Percentiles rank a stretch among this genome's conserved stretches.
These are phyloP conservation scores for Peronosclerospora sorghi DNA, from an alignment of 352 stramenopile genomes.

Conservation along the genomic window DNA sequence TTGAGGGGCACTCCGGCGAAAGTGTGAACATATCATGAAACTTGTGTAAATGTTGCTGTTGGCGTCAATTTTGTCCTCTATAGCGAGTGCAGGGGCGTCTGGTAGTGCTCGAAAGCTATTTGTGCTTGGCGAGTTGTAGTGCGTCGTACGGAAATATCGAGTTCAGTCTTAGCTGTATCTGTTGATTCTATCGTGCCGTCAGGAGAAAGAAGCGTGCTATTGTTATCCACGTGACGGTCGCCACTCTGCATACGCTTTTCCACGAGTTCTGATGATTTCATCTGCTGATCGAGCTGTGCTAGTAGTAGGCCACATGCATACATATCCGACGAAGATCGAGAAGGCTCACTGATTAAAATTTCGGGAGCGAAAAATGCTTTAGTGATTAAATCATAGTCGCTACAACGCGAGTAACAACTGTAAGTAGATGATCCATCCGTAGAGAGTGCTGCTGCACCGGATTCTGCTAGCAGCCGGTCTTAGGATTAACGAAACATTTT, in stretches of 20 bases:
- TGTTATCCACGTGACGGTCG: constrained; percentile 14
- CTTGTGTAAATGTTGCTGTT: constrained; percentile 25
- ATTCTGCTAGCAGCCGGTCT: constrained; percentile 72
- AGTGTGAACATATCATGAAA: constrained; percentile 58
- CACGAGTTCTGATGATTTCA: constrained; percentile 57
- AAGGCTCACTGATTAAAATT: constrained; percentile 32
- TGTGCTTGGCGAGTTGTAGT: constrained; percentile 16
- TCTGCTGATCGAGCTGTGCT: constrained; percentile 43
- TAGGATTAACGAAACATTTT: constrained; percentile 56
- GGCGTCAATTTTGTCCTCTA: constrained; percentile 18
- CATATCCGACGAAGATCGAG: constrained; percentile 49
- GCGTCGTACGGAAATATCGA: constrained; percentile 15
- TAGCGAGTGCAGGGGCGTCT: constrained; percentile 12
- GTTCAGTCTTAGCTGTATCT: constrained; percentile 6
- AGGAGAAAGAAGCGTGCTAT: constrained; percentile 21
- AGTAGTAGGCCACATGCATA: constrained; percentile 66
- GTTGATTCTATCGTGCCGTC: constrained; percentile 22
- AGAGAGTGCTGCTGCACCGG: constrained; percentile 55
- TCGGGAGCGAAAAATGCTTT: constrained; percentile 47
- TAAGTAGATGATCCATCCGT: constrained; percentile 24
- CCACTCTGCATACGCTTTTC: constrained; percentile 32
- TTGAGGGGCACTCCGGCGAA: constrained; percentile 44
- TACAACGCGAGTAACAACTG: constrained; percentile 20
- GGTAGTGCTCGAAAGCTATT: constrained; percentile 10
- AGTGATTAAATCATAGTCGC: constrained; percentile 16